These are phyloP conservation scores for Cercophora newfieldiana DNA, from an alignment of 495 filamentous ascomycete genomes.

Conservation along the genomic window DNA sequence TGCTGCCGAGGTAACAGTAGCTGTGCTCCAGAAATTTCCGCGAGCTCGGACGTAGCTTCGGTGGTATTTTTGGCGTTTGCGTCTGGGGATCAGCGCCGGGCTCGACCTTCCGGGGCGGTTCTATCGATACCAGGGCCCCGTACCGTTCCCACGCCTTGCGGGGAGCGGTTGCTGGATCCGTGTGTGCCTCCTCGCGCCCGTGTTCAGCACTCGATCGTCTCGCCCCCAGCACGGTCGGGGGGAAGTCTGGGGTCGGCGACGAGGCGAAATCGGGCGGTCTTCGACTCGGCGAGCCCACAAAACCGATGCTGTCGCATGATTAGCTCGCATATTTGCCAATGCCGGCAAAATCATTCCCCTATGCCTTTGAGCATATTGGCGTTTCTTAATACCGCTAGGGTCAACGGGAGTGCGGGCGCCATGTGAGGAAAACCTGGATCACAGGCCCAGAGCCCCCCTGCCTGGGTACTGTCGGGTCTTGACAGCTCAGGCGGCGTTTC, in stretches of 20 bases:
- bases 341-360: conserved; percentile 38
- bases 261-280: conserved; percentile 11
- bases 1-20: not conserved
- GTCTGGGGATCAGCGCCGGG: conserved; percentile 17
- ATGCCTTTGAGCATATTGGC: conserved; percentile 34
- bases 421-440: conserved; percentile 32
- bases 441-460: conserved; percentile 15
- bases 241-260: conserved; percentile 13
- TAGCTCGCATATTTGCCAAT: conserved; percentile 40
- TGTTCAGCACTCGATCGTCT: conserved; percentile 16
- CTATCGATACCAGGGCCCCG: conserved; percentile 20
- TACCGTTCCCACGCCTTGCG: not conserved
- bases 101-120: conserved; percentile 14
- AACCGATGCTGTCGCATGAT: conserved; percentile 33
- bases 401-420: conserved; percentile 27
- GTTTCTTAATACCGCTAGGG: conserved; percentile 28
- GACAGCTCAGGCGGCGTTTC: conserved; percentile 16
- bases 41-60: conserved; percentile 5
- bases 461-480: conserved; percentile 21
- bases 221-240: not conserved
- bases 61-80: conserved; percentile 18
- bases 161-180: conserved; percentile 9
- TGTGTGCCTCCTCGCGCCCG: not conserved
- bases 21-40: conserved; percentile 13
- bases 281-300: conserved; percentile 11